These are phyloP conservation scores for Tylopilus balloui DNA, from an alignment of 768 basidiomycete species.

Conservation along the genomic window DNA sequence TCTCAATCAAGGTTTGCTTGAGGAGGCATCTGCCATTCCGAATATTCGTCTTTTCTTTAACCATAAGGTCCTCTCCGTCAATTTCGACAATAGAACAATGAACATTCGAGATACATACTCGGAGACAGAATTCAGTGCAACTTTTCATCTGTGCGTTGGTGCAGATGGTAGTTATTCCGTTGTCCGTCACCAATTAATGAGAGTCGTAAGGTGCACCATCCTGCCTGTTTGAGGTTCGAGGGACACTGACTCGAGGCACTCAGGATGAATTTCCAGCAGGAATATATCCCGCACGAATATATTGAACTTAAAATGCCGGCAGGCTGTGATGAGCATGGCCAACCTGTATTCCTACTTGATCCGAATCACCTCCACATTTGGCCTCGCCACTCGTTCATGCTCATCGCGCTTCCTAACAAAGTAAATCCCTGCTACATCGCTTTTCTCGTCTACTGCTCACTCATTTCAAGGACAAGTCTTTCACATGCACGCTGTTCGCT, in stretches of 20 bases:
- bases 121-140: conserved; percentile 40
- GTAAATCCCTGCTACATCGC: conserved; percentile 41
- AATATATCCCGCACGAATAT: conserved; percentile 94
- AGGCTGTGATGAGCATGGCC: conserved; percentile 55
- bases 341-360: conserved; percentile 76
- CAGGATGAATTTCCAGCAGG: conserved; percentile 94
- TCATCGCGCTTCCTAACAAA: conserved; percentile 97
- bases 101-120: conserved; percentile 44
- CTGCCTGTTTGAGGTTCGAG: conserved; percentile 6
- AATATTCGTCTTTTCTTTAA: conserved; percentile 73
- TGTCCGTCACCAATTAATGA: conserved; percentile 92
- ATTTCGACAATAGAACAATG: conserved; percentile 66
- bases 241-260: conserved; percentile 20
- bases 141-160: conserved; percentile 82
- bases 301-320: conserved; percentile 95
- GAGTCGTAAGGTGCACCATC: conserved; percentile 71
- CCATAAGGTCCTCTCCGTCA: conserved; percentile 71
- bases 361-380: conserved; percentile 97
- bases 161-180: conserved; percentile 94
- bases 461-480: conserved; percentile 77
- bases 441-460: conserved; percentile 27
- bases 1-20: conserved; percentile 81
- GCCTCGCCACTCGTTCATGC: conserved; percentile 99
- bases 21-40: conserved; percentile 59
- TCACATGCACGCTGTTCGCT: conserved; percentile 95